Conservation (phyloP, 2,329 filamentous ascomycete species). For the Alternaria gaisen region DNA sequence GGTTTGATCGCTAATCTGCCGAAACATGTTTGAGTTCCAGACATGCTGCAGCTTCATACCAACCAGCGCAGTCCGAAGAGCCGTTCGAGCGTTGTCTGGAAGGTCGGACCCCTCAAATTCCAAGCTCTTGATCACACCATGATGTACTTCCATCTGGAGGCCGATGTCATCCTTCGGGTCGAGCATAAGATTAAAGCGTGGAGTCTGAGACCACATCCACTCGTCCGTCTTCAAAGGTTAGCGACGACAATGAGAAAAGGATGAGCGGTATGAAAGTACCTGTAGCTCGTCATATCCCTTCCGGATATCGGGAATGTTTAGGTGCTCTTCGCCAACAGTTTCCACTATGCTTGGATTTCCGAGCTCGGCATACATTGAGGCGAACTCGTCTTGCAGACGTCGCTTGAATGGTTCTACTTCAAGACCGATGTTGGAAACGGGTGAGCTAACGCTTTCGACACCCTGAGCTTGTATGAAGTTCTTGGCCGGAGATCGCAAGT, state of each 20-base stretch:
- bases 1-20: slow-evolving; percentile 24
- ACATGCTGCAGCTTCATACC: slow-evolving; percentile 62
- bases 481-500: slow-evolving; percentile 81
- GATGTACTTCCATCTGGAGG: slow-evolving; percentile 55
- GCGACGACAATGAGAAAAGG: slow-evolving; percentile 9
- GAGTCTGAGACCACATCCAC: slow-evolving; percentile 88
- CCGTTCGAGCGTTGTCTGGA: slow-evolving; percentile 18
- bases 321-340: slow-evolving; percentile 63
- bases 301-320: slow-evolving; percentile 63
- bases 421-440: slow-evolving; percentile 79
- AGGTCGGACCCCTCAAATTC: slow-evolving; percentile 42
- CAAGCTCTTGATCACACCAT: slow-evolving; percentile 63
- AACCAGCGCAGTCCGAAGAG: slow-evolving; percentile 31
- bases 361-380: slow-evolving; percentile 66
- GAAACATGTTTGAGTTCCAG: slow-evolving; percentile 48
- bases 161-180: slow-evolving; percentile 58
- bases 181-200: slow-evolving; percentile 73
- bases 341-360: slow-evolving; percentile 51
- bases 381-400: slow-evolving; percentile 67
- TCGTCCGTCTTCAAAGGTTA: slow-evolving; percentile 64
- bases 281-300: slow-evolving; percentile 70
- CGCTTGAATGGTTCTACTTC: slow-evolving; percentile 56
- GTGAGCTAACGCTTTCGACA: slow-evolving; percentile 89
- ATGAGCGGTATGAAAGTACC: slow-evolving; percentile 53
- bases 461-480: slow-evolving; percentile 81